These are phyloP conservation scores for Auricularia auricula-judae DNA, from an alignment of 768 basidiomycete genomes.

Conservation along the genomic window DNA sequence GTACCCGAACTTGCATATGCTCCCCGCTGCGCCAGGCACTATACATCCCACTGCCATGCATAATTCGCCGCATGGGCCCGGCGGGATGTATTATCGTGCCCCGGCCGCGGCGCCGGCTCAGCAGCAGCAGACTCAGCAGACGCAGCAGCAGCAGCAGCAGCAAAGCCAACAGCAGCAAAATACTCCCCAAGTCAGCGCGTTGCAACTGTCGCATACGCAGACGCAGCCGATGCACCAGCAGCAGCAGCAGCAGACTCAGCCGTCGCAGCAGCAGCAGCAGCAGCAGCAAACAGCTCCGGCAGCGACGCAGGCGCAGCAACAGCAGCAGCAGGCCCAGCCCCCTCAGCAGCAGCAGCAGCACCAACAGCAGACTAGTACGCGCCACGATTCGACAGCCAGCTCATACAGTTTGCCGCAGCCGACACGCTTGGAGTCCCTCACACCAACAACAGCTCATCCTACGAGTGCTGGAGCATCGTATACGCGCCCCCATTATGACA, in stretches of 20 bases:
- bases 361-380: too few relatives aligned
- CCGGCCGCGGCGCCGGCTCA: conserved; percentile 1
- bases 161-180: conserved; percentile 8
- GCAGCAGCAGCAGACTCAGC: not conserved
- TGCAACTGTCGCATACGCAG: not conserved
- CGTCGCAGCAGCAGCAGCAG: not conserved
- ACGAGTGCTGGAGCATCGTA: conserved; percentile 7
- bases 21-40: not conserved
- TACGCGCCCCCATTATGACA: conserved; percentile 26
- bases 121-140: conserved; percentile 10
- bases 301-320: not conserved
- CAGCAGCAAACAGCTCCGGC: not conserved
- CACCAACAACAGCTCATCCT: too few relatives aligned
- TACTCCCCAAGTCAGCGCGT: not conserved
- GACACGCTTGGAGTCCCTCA: too few relatives aligned
- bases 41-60: not conserved
- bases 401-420: too few relatives aligned
- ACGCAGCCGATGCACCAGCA: not conserved
- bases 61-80: not conserved
- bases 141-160: conserved; percentile 9
- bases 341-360: conserved; percentile 2
- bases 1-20: not conserved
- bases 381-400: too few relatives aligned
- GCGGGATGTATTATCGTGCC: not conserved
- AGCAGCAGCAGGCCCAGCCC: conserved; percentile 8